Conservation (phyloP, 2,329 filamentous ascomycete species). For the Ceratocystis smalleyi region DNA sequence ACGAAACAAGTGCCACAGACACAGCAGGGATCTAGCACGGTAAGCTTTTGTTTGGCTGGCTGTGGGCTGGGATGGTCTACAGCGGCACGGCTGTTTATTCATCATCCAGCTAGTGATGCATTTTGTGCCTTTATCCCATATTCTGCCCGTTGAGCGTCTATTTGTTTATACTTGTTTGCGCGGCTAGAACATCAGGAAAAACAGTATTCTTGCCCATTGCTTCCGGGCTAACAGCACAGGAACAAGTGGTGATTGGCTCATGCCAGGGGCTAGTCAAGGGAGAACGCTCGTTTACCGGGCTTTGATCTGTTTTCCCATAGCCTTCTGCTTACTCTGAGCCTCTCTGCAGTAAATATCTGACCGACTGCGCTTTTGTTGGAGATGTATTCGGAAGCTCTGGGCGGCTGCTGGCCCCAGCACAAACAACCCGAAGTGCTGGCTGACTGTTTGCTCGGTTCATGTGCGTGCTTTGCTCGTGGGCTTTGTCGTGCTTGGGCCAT, state of each 20-base stretch:
- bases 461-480: background rate
- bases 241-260: background rate
- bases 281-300: background rate
- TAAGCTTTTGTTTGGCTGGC: background rate
- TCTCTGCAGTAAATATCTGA: no score
- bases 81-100: no score
- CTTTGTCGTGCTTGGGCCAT: no score
- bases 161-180: no score
- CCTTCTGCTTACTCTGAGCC: background rate
- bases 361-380: no score
- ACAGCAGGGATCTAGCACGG: background rate
- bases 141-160: no score
- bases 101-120: no score
- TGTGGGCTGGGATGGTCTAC: no score
- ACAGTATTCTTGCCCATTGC: no score
- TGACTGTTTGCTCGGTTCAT: background rate
- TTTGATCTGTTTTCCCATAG: background rate
- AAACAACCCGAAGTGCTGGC: background rate
- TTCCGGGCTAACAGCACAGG: background rate
- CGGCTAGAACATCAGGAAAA: no score
- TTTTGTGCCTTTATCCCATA: no score
- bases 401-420: background rate
- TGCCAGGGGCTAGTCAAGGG: background rate
- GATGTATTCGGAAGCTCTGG: background rate
- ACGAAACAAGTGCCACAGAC: slow-evolving; percentile 15